Base-by-base conservation (phyloP, 1,284 basidiomycete species). In the Melampsora americana region DNA sequence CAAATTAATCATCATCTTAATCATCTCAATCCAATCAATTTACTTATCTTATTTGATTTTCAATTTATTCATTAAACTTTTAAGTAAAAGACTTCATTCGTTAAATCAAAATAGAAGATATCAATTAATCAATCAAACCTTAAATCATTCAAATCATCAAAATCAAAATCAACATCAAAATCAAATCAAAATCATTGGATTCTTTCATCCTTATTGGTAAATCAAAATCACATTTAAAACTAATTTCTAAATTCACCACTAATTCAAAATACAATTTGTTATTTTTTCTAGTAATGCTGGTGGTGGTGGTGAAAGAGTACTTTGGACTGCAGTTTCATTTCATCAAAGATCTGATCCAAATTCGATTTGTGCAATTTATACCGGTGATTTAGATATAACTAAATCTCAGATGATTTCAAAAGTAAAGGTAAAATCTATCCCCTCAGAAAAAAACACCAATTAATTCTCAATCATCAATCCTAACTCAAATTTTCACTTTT, bases 191-290 rank as follows among this genome's bases (percentile, higher is more conserved):
- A 78, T 92, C 6, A 86, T 94, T 14, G 95, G 92, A 0, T 92
- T 97, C 84, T 95, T 96, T 83, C 95, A 97, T 84, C 95, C 95
- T 0, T 97, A 94, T 83, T 96, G 93, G 93, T 94, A 80, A 84
- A 88, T 82, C 28, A 3, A 26, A 28, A 60, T 53, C 32, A 16
- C 1, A 50, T 64, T 59, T 23, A n/a, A n/a, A n/a, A n/a, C 61
- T 39, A 26, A 20, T 70, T 67, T 32, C 39, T 70, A 30, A 53
- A n/a, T n/a, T n/a, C n/a, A n/a, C n/a, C 20, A 48, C 59, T 60
- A n/a, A 39, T 42, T 23, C n/a, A n/a, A n/a, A n/a, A n/a, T n/a
- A n/a, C n/a, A n/a, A n/a, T n/a, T n/a, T n/a, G n/a, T n/a, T n/a
- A 7, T 59, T 53, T 39, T 48, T 23, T 1, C 32, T 80, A 96